Conservation (phyloP, 192 early-diverging fungal genomes). For the Podila minutissima region DNA sequence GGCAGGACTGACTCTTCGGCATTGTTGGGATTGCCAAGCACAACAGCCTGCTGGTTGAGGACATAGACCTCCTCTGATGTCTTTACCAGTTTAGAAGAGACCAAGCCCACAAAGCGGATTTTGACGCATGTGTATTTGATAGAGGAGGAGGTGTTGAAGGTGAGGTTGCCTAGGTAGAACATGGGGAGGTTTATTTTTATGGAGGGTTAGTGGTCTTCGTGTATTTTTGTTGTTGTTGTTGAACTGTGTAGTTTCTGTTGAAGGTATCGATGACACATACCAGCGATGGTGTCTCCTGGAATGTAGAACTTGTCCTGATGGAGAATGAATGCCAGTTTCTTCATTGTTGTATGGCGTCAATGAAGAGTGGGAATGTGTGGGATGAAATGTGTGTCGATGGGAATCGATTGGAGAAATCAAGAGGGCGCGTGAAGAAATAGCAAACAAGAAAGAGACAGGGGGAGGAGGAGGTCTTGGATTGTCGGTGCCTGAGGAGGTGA, state of each 20-base stretch:
- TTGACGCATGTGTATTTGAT: slow-evolving; percentile 27
- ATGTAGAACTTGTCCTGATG: slow-evolving; percentile 13
- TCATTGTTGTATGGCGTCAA: slow-evolving; percentile 7
- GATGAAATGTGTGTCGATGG: no score
- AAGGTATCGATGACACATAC: background rate
- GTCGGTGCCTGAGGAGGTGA: no score
- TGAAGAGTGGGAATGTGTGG: no score
- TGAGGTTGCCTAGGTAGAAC: slow-evolving; percentile 9
- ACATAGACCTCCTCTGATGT: slow-evolving; percentile 21
- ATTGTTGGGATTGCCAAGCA: slow-evolving; percentile 23
- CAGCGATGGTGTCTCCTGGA: slow-evolving; percentile 21
- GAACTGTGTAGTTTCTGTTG: background rate
- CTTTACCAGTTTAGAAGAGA: slow-evolving; percentile 24
- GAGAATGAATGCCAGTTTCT: slow-evolving; percentile 20
- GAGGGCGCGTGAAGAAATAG: no score
- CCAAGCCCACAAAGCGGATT: slow-evolving; percentile 15
- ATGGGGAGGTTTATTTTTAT: background rate
- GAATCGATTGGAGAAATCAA: no score
- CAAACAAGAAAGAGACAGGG: no score
- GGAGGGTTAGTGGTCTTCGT: no score
- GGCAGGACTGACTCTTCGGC: slow-evolving; percentile 5
- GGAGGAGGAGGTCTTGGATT: no score
- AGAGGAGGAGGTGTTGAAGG: slow-evolving; percentile 10
- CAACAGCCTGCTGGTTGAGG: slow-evolving; percentile 28
- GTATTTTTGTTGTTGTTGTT: background rate